Conservation (phyloP, 495 filamentous ascomycete species). For the Tuber umbilicatum region DNA sequence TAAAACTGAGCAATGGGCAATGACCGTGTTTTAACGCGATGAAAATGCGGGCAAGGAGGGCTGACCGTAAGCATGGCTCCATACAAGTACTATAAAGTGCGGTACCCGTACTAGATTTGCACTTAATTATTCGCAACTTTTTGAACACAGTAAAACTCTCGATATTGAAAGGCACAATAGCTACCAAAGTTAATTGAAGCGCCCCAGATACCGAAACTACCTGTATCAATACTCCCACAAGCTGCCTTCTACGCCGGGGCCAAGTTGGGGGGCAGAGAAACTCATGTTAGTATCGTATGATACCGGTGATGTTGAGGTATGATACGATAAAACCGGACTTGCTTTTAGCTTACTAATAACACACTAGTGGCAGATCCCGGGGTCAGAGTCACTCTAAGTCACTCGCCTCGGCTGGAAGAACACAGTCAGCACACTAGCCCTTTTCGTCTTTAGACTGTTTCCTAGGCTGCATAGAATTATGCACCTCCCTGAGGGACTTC, state of each 20-base stretch:
- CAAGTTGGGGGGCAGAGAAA: neutral
- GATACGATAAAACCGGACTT: neutral
- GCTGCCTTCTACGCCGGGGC: neutral
- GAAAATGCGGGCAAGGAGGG: neutral
- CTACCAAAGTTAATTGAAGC: neutral
- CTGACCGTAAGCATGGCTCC: neutral
- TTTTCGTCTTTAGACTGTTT: neutral
- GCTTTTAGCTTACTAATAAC: neutral
- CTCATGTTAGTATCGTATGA: neutral
- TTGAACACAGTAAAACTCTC: neutral
- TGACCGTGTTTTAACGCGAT: neutral
- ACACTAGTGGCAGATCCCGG: neutral
- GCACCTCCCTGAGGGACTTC: neutral
- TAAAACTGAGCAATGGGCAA: too few species aligned
- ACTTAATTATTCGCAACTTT: neutral
- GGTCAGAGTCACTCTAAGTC: neutral
- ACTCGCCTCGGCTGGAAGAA: neutral
- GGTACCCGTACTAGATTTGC: neutral
- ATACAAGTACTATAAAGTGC: neutral
- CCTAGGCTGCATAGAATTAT: neutral
- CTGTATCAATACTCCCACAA: neutral
- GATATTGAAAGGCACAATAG: neutral
- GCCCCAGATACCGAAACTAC: too few species aligned
- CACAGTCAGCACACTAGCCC: slow-evolving; percentile 3
- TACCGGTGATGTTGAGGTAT: too few species aligned